These are phyloP conservation scores for Suhomyces terraborum DNA, from an alignment of 1,139 yeast species.

Conservation along the genomic window DNA sequence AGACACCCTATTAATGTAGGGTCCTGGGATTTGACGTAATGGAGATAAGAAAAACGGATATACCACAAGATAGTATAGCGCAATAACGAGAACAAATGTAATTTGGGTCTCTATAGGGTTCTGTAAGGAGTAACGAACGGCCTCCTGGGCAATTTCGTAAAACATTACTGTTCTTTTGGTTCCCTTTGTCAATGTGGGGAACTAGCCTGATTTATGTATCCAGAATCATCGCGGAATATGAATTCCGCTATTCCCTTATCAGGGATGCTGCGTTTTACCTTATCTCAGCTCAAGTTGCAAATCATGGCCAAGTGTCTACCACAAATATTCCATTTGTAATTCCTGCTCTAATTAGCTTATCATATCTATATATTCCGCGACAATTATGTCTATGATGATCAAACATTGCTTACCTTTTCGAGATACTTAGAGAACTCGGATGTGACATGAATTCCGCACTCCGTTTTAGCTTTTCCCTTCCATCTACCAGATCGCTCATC, in stretches of 20 bases:
- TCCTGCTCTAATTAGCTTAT: not conserved
- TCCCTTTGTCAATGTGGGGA: not conserved
- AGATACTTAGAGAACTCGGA: constrained; percentile 63
- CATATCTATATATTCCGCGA: not conserved
- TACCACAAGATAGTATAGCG: constrained; percentile 34
- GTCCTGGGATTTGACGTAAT: constrained; percentile 61
- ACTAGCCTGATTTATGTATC: not conserved
- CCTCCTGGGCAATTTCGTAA: constrained; percentile 2
- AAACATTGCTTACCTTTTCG: not conserved
- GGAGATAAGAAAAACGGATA: constrained; percentile 55
- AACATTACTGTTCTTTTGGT: constrained; percentile 2
- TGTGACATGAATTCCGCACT: constrained; percentile 92
- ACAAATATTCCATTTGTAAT: not conserved
- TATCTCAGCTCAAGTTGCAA: constrained; percentile 1
- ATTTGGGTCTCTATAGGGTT: constrained; percentile 5
- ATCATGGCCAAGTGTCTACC: not conserved
- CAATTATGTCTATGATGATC: not conserved
- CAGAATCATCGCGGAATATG: not conserved
- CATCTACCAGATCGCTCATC: constrained; percentile 97
- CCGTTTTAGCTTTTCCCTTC: constrained; percentile 92
- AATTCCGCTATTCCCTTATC: constrained; percentile 8
- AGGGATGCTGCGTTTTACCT: constrained; percentile 3
- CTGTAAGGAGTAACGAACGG: not conserved
- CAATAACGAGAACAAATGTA: constrained; percentile 1
- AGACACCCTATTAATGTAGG: constrained; percentile 52